Evolutionary conservation across 345 rosid species (phyloP).

Genomic region (Dipteronia sinensis): DNA sequence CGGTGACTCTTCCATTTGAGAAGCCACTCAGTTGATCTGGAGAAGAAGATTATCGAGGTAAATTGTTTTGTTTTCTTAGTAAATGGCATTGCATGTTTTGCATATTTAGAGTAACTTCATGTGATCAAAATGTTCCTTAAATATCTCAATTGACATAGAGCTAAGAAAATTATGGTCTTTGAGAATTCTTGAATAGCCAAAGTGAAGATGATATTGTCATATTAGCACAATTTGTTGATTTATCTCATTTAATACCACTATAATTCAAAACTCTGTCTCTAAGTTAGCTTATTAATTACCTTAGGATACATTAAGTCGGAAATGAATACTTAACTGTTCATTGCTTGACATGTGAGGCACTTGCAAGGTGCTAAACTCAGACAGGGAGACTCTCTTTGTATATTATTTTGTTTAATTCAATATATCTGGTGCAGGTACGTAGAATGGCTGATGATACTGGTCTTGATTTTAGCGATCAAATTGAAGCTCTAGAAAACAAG

Average conservation of each 20-base stretch:
- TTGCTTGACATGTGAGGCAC: neutral
- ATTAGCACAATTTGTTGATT: neutral
- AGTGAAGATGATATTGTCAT: neutral
- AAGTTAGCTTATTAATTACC: neutral
- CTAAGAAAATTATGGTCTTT: neutral
- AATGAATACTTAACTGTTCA: neutral
- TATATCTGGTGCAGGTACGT: constrained; percentile 25
- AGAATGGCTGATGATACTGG: constrained; percentile 39
- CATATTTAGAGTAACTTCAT: neutral
- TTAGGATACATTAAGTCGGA: neutral
- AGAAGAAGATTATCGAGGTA: constrained; percentile 34
- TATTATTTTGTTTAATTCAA: constrained; percentile 7
- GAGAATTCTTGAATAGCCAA: neutral
- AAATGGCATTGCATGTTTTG: neutral
- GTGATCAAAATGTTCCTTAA: neutral
- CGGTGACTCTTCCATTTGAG: constrained; percentile 34
- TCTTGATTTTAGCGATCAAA: constrained; percentile 33
- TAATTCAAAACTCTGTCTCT: neutral
- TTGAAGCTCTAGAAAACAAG: constrained; percentile 32
- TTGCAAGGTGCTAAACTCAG: neutral
- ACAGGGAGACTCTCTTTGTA: neutral
- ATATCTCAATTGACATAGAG: neutral
- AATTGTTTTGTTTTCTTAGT: neutral
- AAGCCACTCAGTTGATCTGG: constrained; percentile 37
- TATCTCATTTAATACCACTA: neutral